Conservation (phyloP, 2,329 filamentous ascomycete genomes). For the Alternaria atra region DNA sequence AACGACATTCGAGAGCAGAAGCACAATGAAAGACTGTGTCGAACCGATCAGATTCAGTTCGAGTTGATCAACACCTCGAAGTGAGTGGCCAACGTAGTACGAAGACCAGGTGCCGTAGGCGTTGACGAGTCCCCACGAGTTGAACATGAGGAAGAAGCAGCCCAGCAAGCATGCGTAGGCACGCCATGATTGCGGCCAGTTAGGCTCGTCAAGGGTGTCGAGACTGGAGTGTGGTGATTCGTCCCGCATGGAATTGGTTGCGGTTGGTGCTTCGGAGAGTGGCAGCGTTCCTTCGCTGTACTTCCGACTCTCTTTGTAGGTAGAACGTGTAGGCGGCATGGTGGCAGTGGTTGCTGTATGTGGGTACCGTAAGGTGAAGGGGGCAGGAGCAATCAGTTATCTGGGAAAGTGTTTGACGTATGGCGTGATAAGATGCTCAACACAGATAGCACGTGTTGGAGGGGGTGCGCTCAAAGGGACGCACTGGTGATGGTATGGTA, state of each 20-base stretch:
- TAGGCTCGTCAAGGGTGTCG: constrained; percentile 40
- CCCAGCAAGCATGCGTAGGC: constrained; percentile 57
- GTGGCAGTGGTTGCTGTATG: constrained; percentile 18
- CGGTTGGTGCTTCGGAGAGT: constrained; percentile 34
- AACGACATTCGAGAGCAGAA: constrained; percentile 57
- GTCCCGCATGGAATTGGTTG: constrained; percentile 35
- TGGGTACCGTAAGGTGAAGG: constrained; percentile 1
- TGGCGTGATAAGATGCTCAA: constrained; percentile 27
- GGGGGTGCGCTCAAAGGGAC: constrained; percentile 25
- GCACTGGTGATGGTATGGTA: constrained; percentile 19
- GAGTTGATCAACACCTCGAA: constrained; percentile 52
- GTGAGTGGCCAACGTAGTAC: constrained; percentile 58
- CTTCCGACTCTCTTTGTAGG: constrained; percentile 33
- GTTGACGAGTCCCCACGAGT: constrained; percentile 60
- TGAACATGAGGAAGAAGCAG: constrained; percentile 63
- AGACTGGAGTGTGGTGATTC: constrained; percentile 26
- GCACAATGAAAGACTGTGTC: constrained; percentile 58
- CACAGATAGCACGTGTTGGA: constrained; percentile 27
- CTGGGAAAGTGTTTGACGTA: constrained; percentile 17
- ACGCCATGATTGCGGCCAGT: constrained; percentile 57
- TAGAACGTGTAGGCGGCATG: constrained; percentile 23
- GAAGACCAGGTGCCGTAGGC: constrained; percentile 61
- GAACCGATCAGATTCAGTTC: constrained; percentile 59
- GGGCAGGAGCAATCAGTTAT: constrained; percentile 17
- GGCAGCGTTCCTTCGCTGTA: constrained; percentile 32